Evolutionary conservation across 768 basidiomycete species (phyloP), one percentile per base, ranked within the genome.

Genomic region (Leccinum variicolor): DNA sequence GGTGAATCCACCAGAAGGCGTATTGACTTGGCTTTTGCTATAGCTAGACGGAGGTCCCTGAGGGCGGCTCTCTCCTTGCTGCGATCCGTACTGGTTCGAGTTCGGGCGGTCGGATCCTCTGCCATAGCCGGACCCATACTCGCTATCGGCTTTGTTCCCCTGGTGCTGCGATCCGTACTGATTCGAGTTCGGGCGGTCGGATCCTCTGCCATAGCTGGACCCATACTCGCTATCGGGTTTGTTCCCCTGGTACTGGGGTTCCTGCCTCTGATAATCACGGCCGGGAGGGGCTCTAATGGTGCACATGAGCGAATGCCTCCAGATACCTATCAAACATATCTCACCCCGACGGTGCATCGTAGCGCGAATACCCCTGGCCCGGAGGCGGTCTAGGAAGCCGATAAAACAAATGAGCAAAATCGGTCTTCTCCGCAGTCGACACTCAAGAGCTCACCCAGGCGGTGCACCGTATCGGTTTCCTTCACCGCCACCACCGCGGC

Each of bases 1-100:
- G 10, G 7, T 23, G 4, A 69, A 67, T 19, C 57, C 67, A 3
- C 66, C 66, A 19, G 62, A 21, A 14, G 66, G 67, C 21, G 56
- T 19, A 21, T 58, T 59, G 0, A 55, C 60, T 48, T 54, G 36
- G 19, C 34, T 39, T 33, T 25, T 49, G 9, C 59, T 57, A 39
- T 52, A 23, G 9, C 56, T 59, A 36, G 56, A 1, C 5, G 51
- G 29, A 45, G 45, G 45, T 26, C 51, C 58, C 11, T 56, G 54
- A 46, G 49, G 3, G 11, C 57, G 58, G 31, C 53, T 58, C 13
- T 58, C 62, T 17, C 59, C 33, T 26, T 52, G 53, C 39, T 52
- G 49, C 21, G 41, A 7, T 10, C 50, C 50, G 15, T 69, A 66
- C 31, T 63, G 64, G 23, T 28, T 19, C n/a, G n/a, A n/a, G n/a